Conservation (phyloP, 2,329 filamentous ascomycete species). For the Aspergillus tubingensis region DNA sequence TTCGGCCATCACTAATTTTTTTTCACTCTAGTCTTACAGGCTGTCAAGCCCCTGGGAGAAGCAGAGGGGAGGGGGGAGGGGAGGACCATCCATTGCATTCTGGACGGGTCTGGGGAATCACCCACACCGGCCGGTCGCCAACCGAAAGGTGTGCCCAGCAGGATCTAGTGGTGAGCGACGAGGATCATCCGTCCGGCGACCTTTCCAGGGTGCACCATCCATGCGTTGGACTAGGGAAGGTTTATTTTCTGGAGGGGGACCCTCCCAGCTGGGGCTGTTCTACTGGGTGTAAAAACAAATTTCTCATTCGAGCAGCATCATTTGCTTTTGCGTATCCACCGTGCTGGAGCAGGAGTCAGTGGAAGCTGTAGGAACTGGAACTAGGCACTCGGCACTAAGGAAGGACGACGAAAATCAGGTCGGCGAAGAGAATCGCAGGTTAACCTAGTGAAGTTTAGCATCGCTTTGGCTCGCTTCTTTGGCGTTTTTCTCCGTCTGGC, state of each 20-base stretch:
- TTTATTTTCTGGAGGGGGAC: neutral
- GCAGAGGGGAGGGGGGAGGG: too few relatives aligned
- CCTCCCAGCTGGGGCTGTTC: too few relatives aligned
- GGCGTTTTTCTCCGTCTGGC: conserved; percentile 10
- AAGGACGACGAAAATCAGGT: neutral
- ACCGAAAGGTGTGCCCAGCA: conserved; percentile 11
- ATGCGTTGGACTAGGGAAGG: neutral
- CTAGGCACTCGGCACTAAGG: neutral
- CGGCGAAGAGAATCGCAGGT: neutral
- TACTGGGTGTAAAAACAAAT: neutral
- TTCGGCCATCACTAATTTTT: neutral
- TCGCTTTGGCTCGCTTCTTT: neutral
- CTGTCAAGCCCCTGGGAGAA: neutral
- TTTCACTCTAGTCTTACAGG: neutral
- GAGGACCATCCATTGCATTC: conserved; percentile 5
- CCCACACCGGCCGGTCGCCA: conserved; percentile 9
- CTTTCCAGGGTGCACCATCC: neutral
- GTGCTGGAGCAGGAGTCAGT: neutral
- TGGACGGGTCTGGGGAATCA: conserved; percentile 15
- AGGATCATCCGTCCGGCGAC: conserved; percentile 17
- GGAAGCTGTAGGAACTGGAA: neutral
- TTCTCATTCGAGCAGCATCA: neutral
- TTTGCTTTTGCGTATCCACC: conserved; percentile 4
- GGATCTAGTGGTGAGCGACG: conserved; percentile 2
- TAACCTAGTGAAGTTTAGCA: conserved; percentile 8